These are phyloP conservation scores for Cladorrhinum samala DNA, from an alignment of 495 filamentous ascomycete genomes.

Conservation along the genomic window DNA sequence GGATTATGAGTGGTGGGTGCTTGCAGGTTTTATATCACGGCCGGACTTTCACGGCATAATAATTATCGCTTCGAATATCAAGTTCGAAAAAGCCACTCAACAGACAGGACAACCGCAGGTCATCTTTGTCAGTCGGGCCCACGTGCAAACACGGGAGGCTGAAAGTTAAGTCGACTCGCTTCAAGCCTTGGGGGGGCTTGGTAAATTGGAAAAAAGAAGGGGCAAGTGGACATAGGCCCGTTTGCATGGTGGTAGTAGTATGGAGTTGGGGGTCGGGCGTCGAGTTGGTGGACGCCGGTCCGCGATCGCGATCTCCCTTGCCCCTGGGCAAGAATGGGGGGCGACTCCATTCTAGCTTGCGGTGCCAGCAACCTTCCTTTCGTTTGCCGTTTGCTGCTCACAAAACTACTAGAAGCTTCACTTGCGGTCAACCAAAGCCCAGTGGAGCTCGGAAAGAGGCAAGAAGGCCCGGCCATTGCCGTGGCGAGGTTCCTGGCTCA, in stretches of 20 bases:
- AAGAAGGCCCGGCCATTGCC: conserved; percentile 7
- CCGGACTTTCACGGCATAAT: background rate
- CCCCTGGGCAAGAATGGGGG: background rate
- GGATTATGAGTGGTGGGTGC: background rate
- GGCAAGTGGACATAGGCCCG: background rate
- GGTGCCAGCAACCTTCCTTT: background rate
- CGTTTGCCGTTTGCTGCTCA: background rate
- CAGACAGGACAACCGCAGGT: too few relatives aligned
- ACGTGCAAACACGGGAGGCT: background rate
- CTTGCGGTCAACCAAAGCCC: conserved; percentile 9
- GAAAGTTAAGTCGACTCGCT: background rate
- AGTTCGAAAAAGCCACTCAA: background rate
- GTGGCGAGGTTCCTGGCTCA: conserved; percentile 3
- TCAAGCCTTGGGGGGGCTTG: background rate
- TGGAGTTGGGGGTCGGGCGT: background rate
- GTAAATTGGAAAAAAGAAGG: background rate
- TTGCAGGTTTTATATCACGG: background rate
- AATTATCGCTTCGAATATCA: background rate
- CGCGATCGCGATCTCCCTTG: background rate
- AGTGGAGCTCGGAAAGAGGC: conserved; percentile 13
- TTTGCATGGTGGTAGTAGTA: too few relatives aligned
- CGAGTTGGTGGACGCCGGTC: background rate
- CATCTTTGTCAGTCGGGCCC: too few relatives aligned
- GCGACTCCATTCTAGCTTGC: conserved; percentile 1
- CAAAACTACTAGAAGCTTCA: background rate